Percentiles rank a stretch among this genome's conserved stretches.
Conservation (phyloP, 257 asterid genomes). For the Echium plantagineum region DNA sequence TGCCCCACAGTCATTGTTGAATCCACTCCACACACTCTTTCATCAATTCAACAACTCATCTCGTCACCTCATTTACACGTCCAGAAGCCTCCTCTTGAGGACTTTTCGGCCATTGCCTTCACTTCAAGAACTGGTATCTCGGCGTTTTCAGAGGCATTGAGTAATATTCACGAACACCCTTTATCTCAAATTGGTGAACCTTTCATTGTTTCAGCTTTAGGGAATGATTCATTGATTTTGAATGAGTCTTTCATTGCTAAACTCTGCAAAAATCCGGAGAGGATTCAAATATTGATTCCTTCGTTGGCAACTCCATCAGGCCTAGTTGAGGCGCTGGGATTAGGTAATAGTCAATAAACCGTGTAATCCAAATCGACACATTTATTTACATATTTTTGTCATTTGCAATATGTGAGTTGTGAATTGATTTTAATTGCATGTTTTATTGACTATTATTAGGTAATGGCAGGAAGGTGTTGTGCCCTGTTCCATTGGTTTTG, state of each 20-base stretch:
- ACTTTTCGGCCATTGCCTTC: constrained; percentile 63
- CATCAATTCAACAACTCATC: constrained; percentile 32
- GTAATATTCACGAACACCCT: constrained; percentile 18
- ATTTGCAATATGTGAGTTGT: too few relatives aligned
- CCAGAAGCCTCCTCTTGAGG: constrained; percentile 26
- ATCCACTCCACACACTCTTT: constrained; percentile 40
- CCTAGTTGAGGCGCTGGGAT: constrained; percentile 45
- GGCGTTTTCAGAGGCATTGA: constrained; percentile 43
- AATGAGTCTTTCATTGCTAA: constrained; percentile 23
- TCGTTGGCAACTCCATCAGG: constrained; percentile 58
- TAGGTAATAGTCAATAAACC: constrained; percentile 27
- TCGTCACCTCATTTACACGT: constrained; percentile 8
- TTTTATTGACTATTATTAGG: too few relatives aligned
- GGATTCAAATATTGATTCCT: constrained; percentile 49
- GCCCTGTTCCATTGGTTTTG: constrained; percentile 62
- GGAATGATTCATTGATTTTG: constrained; percentile 56
- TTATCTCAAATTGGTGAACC: constrained; percentile 31
- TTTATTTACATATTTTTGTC: too few relatives aligned
- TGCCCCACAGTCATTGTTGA: constrained; percentile 61
- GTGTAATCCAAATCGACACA: too few relatives aligned
- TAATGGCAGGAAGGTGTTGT: constrained; percentile 38
- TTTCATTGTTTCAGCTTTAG: constrained; percentile 52
- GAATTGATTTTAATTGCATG: too few relatives aligned
- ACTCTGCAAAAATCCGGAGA: constrained; percentile 40
- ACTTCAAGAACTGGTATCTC: constrained; percentile 69